phyloP scores from a whole-genome alignment of 1,284 basidiomycete genomes.

The Tausonia pullulans region DNA sequence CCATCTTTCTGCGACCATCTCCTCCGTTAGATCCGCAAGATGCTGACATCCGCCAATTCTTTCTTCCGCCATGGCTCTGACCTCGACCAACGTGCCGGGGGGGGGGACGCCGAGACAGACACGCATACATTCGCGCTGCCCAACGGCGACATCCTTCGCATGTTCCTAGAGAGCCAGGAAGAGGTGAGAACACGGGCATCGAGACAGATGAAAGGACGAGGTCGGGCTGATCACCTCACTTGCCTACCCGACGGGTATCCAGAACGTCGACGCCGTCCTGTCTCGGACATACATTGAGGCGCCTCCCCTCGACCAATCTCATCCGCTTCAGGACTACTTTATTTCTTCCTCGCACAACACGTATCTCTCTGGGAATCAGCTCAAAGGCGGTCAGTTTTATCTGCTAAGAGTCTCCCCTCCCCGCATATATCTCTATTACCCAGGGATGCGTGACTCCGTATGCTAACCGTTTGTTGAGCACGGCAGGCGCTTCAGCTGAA shows the following conservation, averaged over 20 bases:
- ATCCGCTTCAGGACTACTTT: slow-evolving; percentile 75
- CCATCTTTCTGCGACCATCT: too few relatives aligned
- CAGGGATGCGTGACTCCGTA: too few relatives aligned
- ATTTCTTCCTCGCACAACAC: slow-evolving; percentile 95
- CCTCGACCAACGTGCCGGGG: background rate
- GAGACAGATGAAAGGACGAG: too few relatives aligned
- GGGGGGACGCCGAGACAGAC: background rate
- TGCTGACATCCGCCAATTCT: too few relatives aligned
- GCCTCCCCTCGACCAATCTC: slow-evolving; percentile 49
- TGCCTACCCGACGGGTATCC: too few relatives aligned
- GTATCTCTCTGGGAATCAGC: slow-evolving; percentile 84
- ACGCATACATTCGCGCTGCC: background rate
- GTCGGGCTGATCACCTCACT: background rate
- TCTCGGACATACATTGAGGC: background rate
- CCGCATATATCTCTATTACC: too few relatives aligned
- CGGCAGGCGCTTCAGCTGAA: background rate
- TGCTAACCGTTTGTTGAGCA: too few relatives aligned
- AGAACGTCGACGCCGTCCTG: slow-evolving; percentile 1
- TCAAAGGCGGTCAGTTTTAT: background rate
- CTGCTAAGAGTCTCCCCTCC: too few relatives aligned
- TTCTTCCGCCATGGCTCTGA: too few relatives aligned
- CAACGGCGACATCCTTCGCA: background rate
- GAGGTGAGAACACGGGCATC: background rate
- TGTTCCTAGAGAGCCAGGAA: background rate
- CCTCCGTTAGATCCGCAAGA: too few relatives aligned